These are phyloP conservation scores for Metrosideros polymorpha DNA, from an alignment of 441 rosid species.

Conservation along the genomic window DNA sequence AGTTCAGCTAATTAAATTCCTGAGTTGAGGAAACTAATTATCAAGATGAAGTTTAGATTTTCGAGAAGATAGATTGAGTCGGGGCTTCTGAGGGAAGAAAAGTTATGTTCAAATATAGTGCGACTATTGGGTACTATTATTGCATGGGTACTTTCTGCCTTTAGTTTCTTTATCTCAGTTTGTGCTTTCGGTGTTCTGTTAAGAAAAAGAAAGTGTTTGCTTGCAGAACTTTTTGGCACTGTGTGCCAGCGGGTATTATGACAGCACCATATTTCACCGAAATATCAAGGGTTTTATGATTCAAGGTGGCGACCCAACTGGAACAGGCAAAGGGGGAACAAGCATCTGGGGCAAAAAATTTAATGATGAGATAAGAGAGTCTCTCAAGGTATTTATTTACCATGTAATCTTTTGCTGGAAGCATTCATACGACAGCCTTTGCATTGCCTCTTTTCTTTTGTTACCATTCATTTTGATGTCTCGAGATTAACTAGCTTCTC, in stretches of 20 bases:
- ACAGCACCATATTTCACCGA: conserved; percentile 83
- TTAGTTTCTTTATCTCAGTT: not conserved
- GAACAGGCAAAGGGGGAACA: conserved; percentile 93
- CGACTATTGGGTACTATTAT: not conserved
- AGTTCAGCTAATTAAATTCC: not conserved
- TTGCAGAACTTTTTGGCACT: conserved; percentile 86
- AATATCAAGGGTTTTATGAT: conserved; percentile 97
- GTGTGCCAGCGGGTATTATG: conserved; percentile 87
- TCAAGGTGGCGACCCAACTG: conserved; percentile 96
- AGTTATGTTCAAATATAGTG: not conserved
- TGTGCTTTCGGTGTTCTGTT: not conserved
- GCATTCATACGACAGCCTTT: not conserved
- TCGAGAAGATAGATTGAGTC: not conserved
- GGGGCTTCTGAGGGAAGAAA: not conserved
- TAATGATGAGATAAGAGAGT: conserved; percentile 93
- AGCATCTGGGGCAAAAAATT: conserved; percentile 99
- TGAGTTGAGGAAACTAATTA: not conserved
- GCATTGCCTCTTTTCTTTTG: not conserved
- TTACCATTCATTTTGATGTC: not conserved
- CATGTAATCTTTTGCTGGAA: not conserved
- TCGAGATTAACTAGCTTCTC: not conserved
- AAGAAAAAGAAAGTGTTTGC: not conserved
- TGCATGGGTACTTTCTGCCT: not conserved
- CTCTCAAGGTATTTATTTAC: conserved; percentile 66
- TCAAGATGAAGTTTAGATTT: not conserved